These are phyloP conservation scores for Scedosporium boydii DNA, from an alignment of 2,329 filamentous ascomycete species.

Conservation along the genomic window DNA sequence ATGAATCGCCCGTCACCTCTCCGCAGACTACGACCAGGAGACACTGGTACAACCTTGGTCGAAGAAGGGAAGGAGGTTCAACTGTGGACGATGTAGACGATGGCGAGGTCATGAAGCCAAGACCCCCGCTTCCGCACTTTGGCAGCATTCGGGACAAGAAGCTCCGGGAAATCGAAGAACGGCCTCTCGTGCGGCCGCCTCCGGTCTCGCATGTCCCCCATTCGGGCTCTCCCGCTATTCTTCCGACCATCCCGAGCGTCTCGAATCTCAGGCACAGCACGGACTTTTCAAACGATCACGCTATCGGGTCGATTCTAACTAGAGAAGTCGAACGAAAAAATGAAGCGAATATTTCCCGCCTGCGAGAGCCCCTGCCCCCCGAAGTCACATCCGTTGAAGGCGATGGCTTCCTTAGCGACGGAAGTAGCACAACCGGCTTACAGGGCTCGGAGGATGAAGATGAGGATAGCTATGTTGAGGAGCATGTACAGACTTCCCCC, in stretches of 20 bases:
- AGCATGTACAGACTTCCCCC: neutral
- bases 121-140: slow-evolving; percentile 64
- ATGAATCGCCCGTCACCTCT: slow-evolving; percentile 28
- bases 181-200: slow-evolving; percentile 46
- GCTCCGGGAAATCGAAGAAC: slow-evolving; percentile 40
- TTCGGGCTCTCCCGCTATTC: slow-evolving; percentile 1
- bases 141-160: slow-evolving; percentile 63
- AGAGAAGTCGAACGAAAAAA: slow-evolving; percentile 45
- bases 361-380: slow-evolving; percentile 58
- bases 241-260: slow-evolving; percentile 11
- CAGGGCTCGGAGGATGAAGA: slow-evolving; percentile 25
- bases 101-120: slow-evolving; percentile 63
- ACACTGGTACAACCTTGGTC: slow-evolving; percentile 41
- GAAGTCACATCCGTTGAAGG: slow-evolving; percentile 62
- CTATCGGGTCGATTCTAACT: slow-evolving; percentile 43
- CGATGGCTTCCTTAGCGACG: slow-evolving; percentile 43
- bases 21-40: slow-evolving; percentile 26
- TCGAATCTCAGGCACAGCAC: slow-evolving; percentile 14
- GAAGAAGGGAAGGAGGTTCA: neutral
- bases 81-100: slow-evolving; percentile 38
- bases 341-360: slow-evolving; percentile 45
- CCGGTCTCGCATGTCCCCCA: slow-evolving; percentile 16
- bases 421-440: slow-evolving; percentile 10
- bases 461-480: slow-evolving; percentile 27
- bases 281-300: slow-evolving; percentile 51